Conservation (phyloP, 2,329 filamentous ascomycete species). For the Penicillium sp. region DNA sequence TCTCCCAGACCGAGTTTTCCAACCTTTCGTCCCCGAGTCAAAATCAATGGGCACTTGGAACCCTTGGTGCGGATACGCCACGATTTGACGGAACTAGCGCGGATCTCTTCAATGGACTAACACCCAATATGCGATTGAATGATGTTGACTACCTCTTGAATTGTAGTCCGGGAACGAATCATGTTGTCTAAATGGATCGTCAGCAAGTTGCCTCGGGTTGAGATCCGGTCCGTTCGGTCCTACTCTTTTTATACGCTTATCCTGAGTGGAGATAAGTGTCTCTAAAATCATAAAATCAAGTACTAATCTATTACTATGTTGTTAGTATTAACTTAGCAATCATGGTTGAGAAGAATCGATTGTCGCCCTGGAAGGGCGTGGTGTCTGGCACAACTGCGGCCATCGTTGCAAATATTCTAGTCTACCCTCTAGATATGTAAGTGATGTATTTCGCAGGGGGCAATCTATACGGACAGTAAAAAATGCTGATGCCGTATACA, state of each 20-base stretch:
- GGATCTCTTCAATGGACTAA: slow-evolving; percentile 12
- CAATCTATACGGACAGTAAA: not conserved
- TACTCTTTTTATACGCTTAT: not conserved
- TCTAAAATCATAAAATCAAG: not conserved
- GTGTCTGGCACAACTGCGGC: slow-evolving; percentile 14
- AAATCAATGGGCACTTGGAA: slow-evolving; percentile 15
- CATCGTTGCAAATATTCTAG: slow-evolving; percentile 15
- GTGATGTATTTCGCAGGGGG: not conserved
- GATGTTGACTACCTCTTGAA: slow-evolving; percentile 24
- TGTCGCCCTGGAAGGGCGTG: slow-evolving; percentile 14
- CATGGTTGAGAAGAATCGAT: slow-evolving; percentile 6
- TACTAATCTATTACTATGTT: not conserved
- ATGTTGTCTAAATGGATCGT: not conserved
- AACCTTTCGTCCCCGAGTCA: slow-evolving; percentile 20
- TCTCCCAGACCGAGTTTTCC: not conserved
- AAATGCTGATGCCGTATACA: not conserved
- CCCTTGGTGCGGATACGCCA: slow-evolving; percentile 7
- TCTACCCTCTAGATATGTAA: slow-evolving; percentile 20
- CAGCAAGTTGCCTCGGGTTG: not conserved
- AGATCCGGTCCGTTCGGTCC: slow-evolving; percentile 15
- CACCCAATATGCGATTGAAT: slow-evolving; percentile 21
- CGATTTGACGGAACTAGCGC: not conserved
- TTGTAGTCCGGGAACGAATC: slow-evolving; percentile 17
- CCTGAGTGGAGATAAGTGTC: not conserved
- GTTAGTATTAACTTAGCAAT: not conserved